A percentile compares a stretch with the other conserved stretches of the same genome.
phyloP scores from a whole-genome alignment of 768 basidiomycete genomes.

The Leccinellum luteum region DNA sequence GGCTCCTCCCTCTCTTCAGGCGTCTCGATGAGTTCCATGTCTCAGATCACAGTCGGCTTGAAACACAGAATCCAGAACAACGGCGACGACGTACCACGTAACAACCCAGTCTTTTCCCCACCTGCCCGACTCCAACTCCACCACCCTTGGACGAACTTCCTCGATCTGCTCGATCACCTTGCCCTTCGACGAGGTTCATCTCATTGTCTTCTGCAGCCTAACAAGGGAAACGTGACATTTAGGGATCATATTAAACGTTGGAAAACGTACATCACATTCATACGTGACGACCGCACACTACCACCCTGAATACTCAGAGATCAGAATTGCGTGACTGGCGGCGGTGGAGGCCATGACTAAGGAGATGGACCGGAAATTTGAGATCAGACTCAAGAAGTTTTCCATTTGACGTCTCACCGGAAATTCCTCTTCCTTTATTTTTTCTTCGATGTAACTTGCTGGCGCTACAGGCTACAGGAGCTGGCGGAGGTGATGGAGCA shows the following conservation, averaged over 20 bases:
- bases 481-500: slow-evolving; percentile 18
- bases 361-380: neutral
- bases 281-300: slow-evolving; percentile 70
- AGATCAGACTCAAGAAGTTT: neutral
- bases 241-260: neutral
- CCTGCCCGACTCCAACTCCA: slow-evolving; percentile 76
- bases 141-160: slow-evolving; percentile 87
- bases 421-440: slow-evolving; percentile 6
- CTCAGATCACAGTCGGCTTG: neutral
- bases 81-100: slow-evolving; percentile 62
- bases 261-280: slow-evolving; percentile 66
- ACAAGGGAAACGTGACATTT: neutral
- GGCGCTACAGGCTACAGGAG: slow-evolving; percentile 27
- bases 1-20: no score
- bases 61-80: neutral
- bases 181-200: slow-evolving; percentile 72
- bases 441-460: slow-evolving; percentile 4
- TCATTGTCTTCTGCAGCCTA: slow-evolving; percentile 87
- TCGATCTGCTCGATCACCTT: slow-evolving; percentile 82
- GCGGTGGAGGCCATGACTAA: slow-evolving; percentile 33
- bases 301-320: slow-evolving; percentile 23
- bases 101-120: slow-evolving; percentile 72
- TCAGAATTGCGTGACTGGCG: slow-evolving; percentile 36
- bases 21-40: slow-evolving; percentile 65
- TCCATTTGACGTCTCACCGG: slow-evolving; percentile 5